These are phyloP conservation scores for Phytophthora quininea DNA, from an alignment of 352 stramenopile species.

Conservation along the genomic window DNA sequence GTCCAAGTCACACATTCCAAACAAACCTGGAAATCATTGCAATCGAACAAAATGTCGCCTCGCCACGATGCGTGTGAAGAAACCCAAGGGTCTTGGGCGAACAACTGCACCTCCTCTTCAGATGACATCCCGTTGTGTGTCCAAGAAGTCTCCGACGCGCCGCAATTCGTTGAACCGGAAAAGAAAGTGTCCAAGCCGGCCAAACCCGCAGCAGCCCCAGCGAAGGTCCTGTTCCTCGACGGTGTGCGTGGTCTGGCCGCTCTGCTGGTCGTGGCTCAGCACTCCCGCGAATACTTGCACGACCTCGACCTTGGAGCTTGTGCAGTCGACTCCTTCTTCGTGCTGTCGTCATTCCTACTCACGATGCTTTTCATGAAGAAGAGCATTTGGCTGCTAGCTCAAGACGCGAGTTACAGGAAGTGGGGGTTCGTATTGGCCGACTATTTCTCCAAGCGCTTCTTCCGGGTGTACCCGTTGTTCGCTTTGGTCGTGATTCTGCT, in stretches of 20 bases:
- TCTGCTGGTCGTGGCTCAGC: constrained; percentile 42
- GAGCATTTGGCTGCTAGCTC: constrained; percentile 27
- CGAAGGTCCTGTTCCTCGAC: constrained; percentile 51
- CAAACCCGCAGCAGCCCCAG: constrained; percentile 14
- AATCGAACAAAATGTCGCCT: constrained; percentile 12
- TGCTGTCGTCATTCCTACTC: constrained; percentile 51
- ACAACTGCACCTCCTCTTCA: not conserved
- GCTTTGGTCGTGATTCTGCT: constrained; percentile 24
- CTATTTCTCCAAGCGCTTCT: constrained; percentile 49
- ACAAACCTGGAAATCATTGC: not conserved
- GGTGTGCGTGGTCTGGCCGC: constrained; percentile 51
- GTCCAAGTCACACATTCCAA: not conserved
- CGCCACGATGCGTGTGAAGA: constrained; percentile 9
- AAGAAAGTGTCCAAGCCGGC: constrained; percentile 12
- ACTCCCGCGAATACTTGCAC: constrained; percentile 36
- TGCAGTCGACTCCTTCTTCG: constrained; percentile 47
- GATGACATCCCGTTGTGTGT: constrained; percentile 18
- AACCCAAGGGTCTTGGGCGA: constrained; percentile 10
- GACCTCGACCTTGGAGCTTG: constrained; percentile 36
- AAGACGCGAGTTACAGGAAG: constrained; percentile 24
- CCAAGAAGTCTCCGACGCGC: constrained; percentile 17
- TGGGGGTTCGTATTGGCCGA: constrained; percentile 33
- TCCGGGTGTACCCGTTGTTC: constrained; percentile 45
- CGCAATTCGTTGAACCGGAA: constrained; percentile 13
- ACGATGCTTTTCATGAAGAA: constrained; percentile 52